Evolutionary conservation across 1,139 yeast genomes (phyloP).

Genomic region (Sugiyamaella novakii): DNA sequence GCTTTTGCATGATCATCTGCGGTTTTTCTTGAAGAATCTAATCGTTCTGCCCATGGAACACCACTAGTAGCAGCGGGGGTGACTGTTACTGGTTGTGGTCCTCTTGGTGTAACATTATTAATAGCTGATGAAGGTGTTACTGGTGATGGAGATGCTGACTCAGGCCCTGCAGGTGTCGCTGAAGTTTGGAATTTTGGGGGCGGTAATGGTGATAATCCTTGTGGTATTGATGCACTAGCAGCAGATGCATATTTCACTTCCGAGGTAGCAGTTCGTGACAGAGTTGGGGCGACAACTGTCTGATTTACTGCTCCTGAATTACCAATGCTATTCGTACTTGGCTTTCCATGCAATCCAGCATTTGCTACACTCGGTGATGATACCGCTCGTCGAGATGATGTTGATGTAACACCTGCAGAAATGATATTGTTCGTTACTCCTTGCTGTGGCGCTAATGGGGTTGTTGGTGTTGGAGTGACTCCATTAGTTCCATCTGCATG

Average conservation of each 20-base stretch:
- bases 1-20: constrained; percentile 9
- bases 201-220: constrained; percentile 38
- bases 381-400: constrained; percentile 22
- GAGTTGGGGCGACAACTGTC: constrained; percentile 60
- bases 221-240: constrained; percentile 51
- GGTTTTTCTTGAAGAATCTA: constrained; percentile 20
- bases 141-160: constrained; percentile 27
- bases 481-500: constrained; percentile 34
- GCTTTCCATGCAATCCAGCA: constrained; percentile 3
- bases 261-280: constrained; percentile 62
- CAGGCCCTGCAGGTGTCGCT: constrained; percentile 9
- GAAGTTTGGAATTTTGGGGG: constrained; percentile 31
- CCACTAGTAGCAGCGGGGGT: constrained; percentile 24
- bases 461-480: constrained; percentile 24
- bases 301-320: neutral
- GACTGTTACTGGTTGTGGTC: constrained; percentile 18
- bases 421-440: neutral
- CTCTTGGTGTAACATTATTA: constrained; percentile 18
- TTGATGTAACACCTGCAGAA: constrained; percentile 2
- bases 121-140: constrained; percentile 23
- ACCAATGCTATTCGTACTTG: constrained; percentile 3
- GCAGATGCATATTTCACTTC: constrained; percentile 74
- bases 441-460: constrained; percentile 8
- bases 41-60: constrained; percentile 35
- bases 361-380: constrained; percentile 16